These are phyloP conservation scores for Botrytis hyacinthi DNA, from an alignment of 2,329 filamentous ascomycete genomes.

Conservation along the genomic window DNA sequence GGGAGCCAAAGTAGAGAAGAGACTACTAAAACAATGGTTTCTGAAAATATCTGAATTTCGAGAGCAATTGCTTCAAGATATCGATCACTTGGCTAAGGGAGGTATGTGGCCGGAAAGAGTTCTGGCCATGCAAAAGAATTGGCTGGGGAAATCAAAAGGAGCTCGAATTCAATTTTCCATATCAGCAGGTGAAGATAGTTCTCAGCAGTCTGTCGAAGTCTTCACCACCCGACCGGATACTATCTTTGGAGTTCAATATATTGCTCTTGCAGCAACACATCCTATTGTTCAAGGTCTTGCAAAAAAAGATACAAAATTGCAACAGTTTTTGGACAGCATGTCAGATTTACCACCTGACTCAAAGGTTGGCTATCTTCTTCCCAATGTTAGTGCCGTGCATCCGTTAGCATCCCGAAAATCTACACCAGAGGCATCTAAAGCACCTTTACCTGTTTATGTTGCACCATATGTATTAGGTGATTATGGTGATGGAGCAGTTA, in stretches of 20 bases:
- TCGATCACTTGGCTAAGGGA: conserved; percentile 62
- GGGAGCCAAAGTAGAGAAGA: conserved; percentile 78
- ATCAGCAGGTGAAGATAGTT: conserved; percentile 34
- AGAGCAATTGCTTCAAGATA: conserved; percentile 67
- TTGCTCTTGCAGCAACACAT: conserved; percentile 74
- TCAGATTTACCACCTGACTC: conserved; percentile 53
- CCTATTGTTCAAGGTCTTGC: conserved; percentile 64
- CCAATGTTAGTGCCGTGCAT: conserved; percentile 60
- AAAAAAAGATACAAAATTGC: conserved; percentile 57
- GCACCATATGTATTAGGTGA: conserved; percentile 83
- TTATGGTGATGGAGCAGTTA: conserved; percentile 84
- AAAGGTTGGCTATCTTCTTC: conserved; percentile 67
- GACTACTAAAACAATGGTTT: conserved; percentile 84
- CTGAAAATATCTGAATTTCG: conserved; percentile 79
- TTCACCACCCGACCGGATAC: conserved; percentile 87
- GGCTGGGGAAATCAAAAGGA: conserved; percentile 78
- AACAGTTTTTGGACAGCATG: conserved; percentile 65
- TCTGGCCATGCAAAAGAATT: conserved; percentile 79
- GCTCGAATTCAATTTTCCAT: conserved; percentile 70
- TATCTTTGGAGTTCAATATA: conserved; percentile 80
- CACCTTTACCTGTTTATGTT: conserved; percentile 70
- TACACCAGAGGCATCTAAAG: conserved; percentile 50
- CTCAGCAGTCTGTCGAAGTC: conserved; percentile 54
- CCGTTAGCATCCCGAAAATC: conserved; percentile 59
- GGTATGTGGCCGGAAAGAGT: conserved; percentile 81